phyloP scores from a whole-genome alignment of 129 eudicot species.

The Pseudognaphalium luteoalbum region DNA sequence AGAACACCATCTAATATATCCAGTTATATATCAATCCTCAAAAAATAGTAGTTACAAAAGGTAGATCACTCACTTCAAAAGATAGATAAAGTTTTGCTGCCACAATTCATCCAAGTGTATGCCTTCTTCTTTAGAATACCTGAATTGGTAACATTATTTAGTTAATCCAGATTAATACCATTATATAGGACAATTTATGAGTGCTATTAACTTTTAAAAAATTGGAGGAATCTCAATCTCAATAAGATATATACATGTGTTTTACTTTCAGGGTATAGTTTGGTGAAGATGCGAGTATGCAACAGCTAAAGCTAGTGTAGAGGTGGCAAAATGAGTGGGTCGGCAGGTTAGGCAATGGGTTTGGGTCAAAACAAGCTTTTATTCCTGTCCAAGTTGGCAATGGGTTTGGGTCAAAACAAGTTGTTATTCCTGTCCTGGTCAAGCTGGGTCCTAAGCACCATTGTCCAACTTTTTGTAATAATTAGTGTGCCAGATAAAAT shows the following conservation, averaged over 20 bases:
- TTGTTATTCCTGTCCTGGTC: not conserved
- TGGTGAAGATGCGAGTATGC: constrained; percentile 18
- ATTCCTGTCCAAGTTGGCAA: not conserved
- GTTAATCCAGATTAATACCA: constrained; percentile 9
- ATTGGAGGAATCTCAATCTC: not conserved
- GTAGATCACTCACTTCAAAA: constrained; percentile 66
- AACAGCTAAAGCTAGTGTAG: not conserved
- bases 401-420: not conserved
- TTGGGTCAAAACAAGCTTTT: not conserved
- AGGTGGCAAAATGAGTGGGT: not conserved
- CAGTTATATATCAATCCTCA: not conserved
- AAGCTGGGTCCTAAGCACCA: not conserved
- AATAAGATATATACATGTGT: not conserved
- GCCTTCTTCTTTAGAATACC: constrained; percentile 94
- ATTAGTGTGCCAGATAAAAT: not conserved
- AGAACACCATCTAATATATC: not conserved
- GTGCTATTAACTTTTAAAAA: not conserved
- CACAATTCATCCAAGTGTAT: constrained; percentile 50
- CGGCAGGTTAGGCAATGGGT: not conserved
- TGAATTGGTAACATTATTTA: constrained; percentile 33
- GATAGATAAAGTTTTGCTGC: constrained; percentile 70
- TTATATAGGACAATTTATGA: constrained; percentile 17
- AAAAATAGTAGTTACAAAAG: not conserved
- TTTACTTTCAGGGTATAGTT: not conserved
- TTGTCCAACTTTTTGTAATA: not conserved